Conservation (phyloP, 1,139 yeast genomes). For the Yamadazyma siamensis region DNA sequence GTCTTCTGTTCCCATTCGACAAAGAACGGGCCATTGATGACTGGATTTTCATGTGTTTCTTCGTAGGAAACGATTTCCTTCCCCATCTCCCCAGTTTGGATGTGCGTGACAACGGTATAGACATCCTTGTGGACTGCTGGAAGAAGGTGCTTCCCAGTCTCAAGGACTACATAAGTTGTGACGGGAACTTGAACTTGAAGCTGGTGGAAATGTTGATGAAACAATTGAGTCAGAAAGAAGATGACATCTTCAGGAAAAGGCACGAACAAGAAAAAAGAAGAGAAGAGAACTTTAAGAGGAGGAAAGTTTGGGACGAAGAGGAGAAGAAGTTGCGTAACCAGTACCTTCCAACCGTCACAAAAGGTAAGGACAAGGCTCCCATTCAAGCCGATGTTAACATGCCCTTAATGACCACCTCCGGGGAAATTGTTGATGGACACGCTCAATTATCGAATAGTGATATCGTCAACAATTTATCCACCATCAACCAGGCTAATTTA, state of each 20-base stretch:
- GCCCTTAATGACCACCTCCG: slow-evolving; percentile 72
- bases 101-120: slow-evolving; percentile 93
- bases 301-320: slow-evolving; percentile 46
- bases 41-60: slow-evolving; percentile 98
- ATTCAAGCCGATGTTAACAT: slow-evolving; percentile 66
- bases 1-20: slow-evolving; percentile 73
- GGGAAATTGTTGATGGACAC: slow-evolving; percentile 61
- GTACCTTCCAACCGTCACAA: slow-evolving; percentile 40
- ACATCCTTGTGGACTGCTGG: slow-evolving; percentile 79
- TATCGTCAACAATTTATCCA: slow-evolving; percentile 62
- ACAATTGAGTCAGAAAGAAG: slow-evolving; percentile 70
- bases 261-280: slow-evolving; percentile 67
- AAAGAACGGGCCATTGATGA: slow-evolving; percentile 95
- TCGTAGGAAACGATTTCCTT: slow-evolving; percentile 96
- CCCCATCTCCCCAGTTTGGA: slow-evolving; percentile 95
- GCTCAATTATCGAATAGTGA: slow-evolving; percentile 70
- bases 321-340: slow-evolving; percentile 33
- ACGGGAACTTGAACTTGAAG: slow-evolving; percentile 73
- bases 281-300: slow-evolving; percentile 60
- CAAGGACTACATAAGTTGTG: slow-evolving; percentile 82
- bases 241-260: slow-evolving; percentile 68
- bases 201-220: slow-evolving; percentile 72
- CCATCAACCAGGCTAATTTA: slow-evolving; percentile 71
- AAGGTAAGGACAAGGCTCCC: slow-evolving; percentile 77
- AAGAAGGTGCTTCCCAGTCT: slow-evolving; percentile 63